Percentiles rank a stretch among this genome's conserved stretches.
These are phyloP conservation scores for Suhomyces canberraensis DNA, from an alignment of 805 yeast species.

Conservation along the genomic window DNA sequence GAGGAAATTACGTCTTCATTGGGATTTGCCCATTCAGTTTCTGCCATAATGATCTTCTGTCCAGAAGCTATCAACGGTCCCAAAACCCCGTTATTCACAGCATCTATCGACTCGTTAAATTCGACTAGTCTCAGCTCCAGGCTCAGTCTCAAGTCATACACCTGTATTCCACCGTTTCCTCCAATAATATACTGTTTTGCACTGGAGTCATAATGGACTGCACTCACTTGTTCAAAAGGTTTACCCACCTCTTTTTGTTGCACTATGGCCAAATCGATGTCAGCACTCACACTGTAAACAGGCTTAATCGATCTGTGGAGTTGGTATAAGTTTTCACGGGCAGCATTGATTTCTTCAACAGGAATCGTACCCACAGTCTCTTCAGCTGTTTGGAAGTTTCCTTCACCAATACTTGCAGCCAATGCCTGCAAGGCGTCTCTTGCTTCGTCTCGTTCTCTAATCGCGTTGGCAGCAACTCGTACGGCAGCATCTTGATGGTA, in stretches of 20 bases:
- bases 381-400: background rate
- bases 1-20: slow-evolving; percentile 8
- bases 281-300: slow-evolving; percentile 2
- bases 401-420: slow-evolving; percentile 35
- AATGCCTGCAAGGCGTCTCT: slow-evolving; percentile 59
- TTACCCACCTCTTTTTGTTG: background rate
- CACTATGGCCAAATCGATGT: background rate
- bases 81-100: slow-evolving; percentile 9
- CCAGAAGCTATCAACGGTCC: slow-evolving; percentile 20
- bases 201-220: background rate
- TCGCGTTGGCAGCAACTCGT: slow-evolving; percentile 72
- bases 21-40: slow-evolving; percentile 5
- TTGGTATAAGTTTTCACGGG: slow-evolving; percentile 32
- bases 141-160: background rate
- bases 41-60: slow-evolving; percentile 14
- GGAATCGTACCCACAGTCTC: slow-evolving; percentile 11
- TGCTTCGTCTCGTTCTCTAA: slow-evolving; percentile 76
- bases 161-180: slow-evolving; percentile 9
- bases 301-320: slow-evolving; percentile 36
- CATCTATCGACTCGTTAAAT: slow-evolving; percentile 1
- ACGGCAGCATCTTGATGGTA: slow-evolving; percentile 91
- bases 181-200: slow-evolving; percentile 14
- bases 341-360: slow-evolving; percentile 20
- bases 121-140: background rate
- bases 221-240: slow-evolving; percentile 1